Evolutionary conservation across 495 filamentous ascomycete genomes (phyloP), one percentile per base, ranked within the genome.

Genomic region (Penicillium canariense): DNA sequence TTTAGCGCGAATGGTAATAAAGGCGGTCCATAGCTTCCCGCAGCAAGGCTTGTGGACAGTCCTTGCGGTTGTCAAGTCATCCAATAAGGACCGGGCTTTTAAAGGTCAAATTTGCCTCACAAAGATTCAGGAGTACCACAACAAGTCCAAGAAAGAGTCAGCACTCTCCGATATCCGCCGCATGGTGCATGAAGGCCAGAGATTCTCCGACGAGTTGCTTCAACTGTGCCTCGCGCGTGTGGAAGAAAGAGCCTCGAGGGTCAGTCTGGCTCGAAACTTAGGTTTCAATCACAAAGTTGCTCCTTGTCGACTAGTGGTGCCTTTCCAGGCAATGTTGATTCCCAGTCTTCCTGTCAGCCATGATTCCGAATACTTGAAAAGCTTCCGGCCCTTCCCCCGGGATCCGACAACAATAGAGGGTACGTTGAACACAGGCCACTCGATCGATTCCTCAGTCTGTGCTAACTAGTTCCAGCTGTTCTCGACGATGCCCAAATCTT

Each of bases 41-140:
- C 87, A 89, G 61, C 94, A 97, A 70, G 87, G 92, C n/a, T 68
- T 97, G 42, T 99, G 94, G 95, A 89, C 84, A 55, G 73, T 97
- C 11, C 81, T 97, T 48, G 89, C 93, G 5, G 85, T 96, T 17
- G 85, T 88, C 35, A 83, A 81, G 59, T 82, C 71, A 5, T 81
- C 76, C 32, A 76, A 71, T 43, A 79, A 78, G 49, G 79, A 79
- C 23, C 68, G 74, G 60, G 75, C 75, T 11, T 73, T 66, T 9
- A 67, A 72, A 50, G 81, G 80, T 8, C 68, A 70, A 12, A 66
- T 62, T 36, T 82, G 78, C 56, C 68, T 82, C n/a, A 63, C 79
- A 48, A 81, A 69, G 51, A 75, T 74, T 38, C 52, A 78, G 67
- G 80, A 81, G 32, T 65, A 67, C 23, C 70, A 63, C 31, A 79